phyloP scores from a whole-genome alignment of 805 yeast species.

The Wickerhamomyces chambardii region DNA sequence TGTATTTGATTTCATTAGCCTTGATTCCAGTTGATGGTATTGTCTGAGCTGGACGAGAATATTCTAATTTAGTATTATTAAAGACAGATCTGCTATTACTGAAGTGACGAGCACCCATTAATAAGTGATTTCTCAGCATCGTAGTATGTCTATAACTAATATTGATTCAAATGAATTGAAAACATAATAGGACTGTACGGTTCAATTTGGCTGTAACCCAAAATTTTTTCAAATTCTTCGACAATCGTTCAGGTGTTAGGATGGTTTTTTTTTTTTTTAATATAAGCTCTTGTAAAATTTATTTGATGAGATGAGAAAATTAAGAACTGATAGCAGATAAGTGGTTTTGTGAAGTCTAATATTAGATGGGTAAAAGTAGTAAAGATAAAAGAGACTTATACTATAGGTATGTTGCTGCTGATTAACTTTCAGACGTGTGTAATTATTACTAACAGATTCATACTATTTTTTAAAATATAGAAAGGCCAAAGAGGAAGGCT shows the following conservation, averaged over 20 bases:
- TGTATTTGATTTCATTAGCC: conserved; percentile 15
- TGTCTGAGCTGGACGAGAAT: conserved; percentile 1
- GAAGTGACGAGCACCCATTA: conserved; percentile 3
- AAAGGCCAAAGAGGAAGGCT: conserved; percentile 96
- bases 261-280: no score
- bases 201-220: no score
- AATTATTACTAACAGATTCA: background rate
- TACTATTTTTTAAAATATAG: conserved; percentile 23
- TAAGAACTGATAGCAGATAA: background rate
- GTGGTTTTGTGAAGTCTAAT: background rate
- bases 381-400: conserved; percentile 92
- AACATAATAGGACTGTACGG: no score
- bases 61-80: conserved; percentile 7
- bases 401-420: conserved; percentile 29
- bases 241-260: no score
- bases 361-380: conserved; percentile 82
- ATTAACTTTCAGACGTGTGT: background rate
- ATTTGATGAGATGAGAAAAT: no score
- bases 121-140: conserved; percentile 3
- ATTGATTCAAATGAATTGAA: no score
- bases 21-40: conserved; percentile 3
- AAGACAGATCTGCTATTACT: conserved; percentile 3
- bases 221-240: no score
- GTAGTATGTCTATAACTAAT: no score
- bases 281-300: background rate